Base-by-base conservation (phyloP, 768 basidiomycete species). In the Termitomyces titanicus region DNA sequence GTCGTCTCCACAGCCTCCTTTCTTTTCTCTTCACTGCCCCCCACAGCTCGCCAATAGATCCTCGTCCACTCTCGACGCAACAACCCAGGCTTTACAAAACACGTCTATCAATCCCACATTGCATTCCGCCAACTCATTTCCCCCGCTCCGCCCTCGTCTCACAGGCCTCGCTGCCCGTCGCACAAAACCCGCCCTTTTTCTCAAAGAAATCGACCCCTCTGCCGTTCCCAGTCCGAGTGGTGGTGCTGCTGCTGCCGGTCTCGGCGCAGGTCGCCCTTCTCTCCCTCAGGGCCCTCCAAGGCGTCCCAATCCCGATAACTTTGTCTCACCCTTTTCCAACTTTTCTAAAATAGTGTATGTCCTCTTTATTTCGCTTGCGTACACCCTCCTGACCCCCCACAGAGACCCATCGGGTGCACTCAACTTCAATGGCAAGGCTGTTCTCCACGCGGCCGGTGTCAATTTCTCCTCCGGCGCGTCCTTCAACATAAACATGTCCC, bases 321-420 rank as follows among this genome's bases (percentile, higher is more conserved):
- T 83, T 60, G 81, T 76, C 58, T 89, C 89, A 34, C 93, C 93
- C 22, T 98, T 98, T 73, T 79, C 89, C 31, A 96, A 94, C 68
- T 97, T 98, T 70, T 84, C 85, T 58, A 92, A 88, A 73, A 95
- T 97, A 64, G 92, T 97, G 92, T 95, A 78, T 44, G 61, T 47
- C 8, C 34, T 39, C 45, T 25, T 50, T 37, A n/a, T n/a, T n/a
- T 27, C 39, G 13, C 27, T 27, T 31, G 34, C 20, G 43, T 57
- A 1, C 22, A 11, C n/a, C 29, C 35, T 57, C 37, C 54, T 52
- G 27, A 56, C 34, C 12, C 13, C 47, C 51, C 58, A 3, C 64
- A 97, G 94, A 57, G 96, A 99, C 74, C 94, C 95, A 0, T 94
- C 92, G 1, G 97, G 97, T n/a, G 86, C 86, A 0, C 86, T 99